Conservation (phyloP, 2,329 filamentous ascomycete genomes). For the Venturia carpophila region DNA sequence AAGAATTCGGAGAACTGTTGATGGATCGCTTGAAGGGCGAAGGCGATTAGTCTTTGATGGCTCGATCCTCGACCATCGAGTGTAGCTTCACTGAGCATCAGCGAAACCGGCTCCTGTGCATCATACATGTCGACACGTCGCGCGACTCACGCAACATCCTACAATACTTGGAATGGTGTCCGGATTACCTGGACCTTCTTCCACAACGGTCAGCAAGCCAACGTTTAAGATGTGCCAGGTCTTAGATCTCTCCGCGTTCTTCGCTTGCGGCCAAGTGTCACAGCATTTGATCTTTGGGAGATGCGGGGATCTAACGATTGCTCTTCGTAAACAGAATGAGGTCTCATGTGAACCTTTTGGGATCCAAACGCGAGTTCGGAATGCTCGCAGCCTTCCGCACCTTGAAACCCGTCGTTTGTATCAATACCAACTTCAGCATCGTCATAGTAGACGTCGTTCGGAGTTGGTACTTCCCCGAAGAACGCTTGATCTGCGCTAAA, state of each 20-base stretch:
- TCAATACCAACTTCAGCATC: conserved; percentile 5
- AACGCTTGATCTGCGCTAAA: neutral
- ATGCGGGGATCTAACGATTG: neutral
- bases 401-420: conserved; percentile 6
- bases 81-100: neutral
- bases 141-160: neutral
- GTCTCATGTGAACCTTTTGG: neutral
- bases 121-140: neutral
- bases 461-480: neutral
- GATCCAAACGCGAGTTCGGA: neutral
- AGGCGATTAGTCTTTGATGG: conserved; percentile 25
- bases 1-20: conserved; percentile 23
- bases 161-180: neutral
- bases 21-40: conserved; percentile 22
- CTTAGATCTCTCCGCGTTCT: neutral
- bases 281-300: neutral
- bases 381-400: neutral
- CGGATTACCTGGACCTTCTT: neutral
- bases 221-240: neutral
- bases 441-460: neutral
- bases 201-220: neutral
- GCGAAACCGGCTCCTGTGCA: neutral
- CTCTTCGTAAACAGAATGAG: neutral
- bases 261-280: neutral
- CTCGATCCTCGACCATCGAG: neutral